Base-by-base conservation (phyloP, 345 rosid genomes). In the Psidium friedrichsthalianum region DNA sequence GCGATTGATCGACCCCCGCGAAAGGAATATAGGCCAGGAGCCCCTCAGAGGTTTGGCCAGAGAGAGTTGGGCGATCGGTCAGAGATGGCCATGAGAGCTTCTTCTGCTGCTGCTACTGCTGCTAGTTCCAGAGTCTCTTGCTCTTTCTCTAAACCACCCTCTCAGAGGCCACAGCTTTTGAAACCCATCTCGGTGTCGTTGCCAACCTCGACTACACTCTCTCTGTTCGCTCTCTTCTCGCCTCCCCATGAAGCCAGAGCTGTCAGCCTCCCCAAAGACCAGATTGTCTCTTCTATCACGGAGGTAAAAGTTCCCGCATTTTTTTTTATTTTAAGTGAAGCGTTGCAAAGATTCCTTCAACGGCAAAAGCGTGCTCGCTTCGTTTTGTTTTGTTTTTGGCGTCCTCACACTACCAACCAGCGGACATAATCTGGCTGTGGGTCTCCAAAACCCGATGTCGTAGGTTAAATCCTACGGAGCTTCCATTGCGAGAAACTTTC, bases 231-330 rank as follows among this genome's bases (percentile, higher is more conserved):
- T 61, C 84, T 94, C 87, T 88, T 93, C 80, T 51, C 92, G 21
- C 88, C 93, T 86, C 95, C 93, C 10, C 85, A 55, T 85, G 95
- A 95, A 87, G 98, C 98, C 84, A 91, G 92, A 86, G 96, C 97
- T 47, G 84, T 92, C 88, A 86, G 92, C 90, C 88, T 95, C 84
- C 83, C 92, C 88, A 97, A 94, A 86, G 99, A 95, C 89, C 98
- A 94, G 92, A 94, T 95, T 88, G 92, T 93, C 89, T 95, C 99
- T 53, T 94, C 97, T 69, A 86, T 96, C 88, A 89, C 92, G 74
- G 92, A 94, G 90, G 99, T 96, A 91, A 87, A 86, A 15, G 44
- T 6, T 49, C 4, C 52, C 25, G 82, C 22, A 11, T 11, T 81
- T 2, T 2, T 7, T 2, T 25, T 49, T 42, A 20, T 32, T 16